phyloP scores from a whole-genome alignment of 2,329 filamentous ascomycete species.

The Penicillium sp. region DNA sequence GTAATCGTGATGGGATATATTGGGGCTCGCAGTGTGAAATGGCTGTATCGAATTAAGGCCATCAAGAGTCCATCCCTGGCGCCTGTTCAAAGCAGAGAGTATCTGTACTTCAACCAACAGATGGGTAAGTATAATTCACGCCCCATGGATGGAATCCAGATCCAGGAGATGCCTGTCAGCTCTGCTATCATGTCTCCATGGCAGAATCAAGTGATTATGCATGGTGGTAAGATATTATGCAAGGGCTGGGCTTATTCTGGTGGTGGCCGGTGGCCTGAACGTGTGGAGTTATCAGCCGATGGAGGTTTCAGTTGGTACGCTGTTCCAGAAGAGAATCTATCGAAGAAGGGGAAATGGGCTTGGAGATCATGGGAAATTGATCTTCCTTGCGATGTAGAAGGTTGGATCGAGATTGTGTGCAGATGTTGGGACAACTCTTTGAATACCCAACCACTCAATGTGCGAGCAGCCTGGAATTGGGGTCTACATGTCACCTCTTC shows the following conservation, averaged over 20 bases:
- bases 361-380: slow-evolving; percentile 68
- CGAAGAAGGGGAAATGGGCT: slow-evolving; percentile 62
- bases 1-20: slow-evolving; percentile 68
- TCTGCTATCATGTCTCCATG: slow-evolving; percentile 67
- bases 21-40: slow-evolving; percentile 65
- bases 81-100: slow-evolving; percentile 66
- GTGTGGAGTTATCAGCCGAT: slow-evolving; percentile 65
- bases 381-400: slow-evolving; percentile 63
- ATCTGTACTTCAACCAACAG: slow-evolving; percentile 70
- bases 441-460: slow-evolving; percentile 61
- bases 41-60: slow-evolving; percentile 64
- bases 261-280: slow-evolving; percentile 61
- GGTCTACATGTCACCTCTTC: slow-evolving; percentile 43
- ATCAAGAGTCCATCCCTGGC: slow-evolving; percentile 59
- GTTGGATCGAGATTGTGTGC: slow-evolving; percentile 62
- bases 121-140: slow-evolving; percentile 66
- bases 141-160: slow-evolving; percentile 63
- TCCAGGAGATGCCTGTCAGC: slow-evolving; percentile 72
- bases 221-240: slow-evolving; percentile 60
- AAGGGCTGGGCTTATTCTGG: slow-evolving; percentile 63
- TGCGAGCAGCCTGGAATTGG: slow-evolving; percentile 57
- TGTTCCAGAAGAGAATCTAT: slow-evolving; percentile 62
- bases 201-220: slow-evolving; percentile 62
- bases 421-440: slow-evolving; percentile 65
- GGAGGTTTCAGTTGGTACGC: slow-evolving; percentile 67